Base-by-base conservation (phyloP, 2,329 filamentous ascomycete species). In the Juglanconis juglandina region DNA sequence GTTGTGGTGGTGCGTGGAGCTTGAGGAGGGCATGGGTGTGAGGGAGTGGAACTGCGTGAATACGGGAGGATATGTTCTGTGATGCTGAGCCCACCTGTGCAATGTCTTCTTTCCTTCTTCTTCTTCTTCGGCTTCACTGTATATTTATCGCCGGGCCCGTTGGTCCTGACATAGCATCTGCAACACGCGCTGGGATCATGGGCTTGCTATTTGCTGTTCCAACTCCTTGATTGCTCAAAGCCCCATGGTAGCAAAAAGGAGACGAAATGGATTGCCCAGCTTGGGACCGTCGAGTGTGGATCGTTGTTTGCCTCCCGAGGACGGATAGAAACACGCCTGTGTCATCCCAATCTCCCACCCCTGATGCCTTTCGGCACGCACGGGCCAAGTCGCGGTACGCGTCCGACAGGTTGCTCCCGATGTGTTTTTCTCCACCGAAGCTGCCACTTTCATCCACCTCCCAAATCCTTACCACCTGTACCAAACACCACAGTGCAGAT, bases 1-100 rank as follows among this genome's bases (percentile, higher is more conserved):
- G 50, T 81, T 98, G 6, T 98, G 95, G 95, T 98, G 94, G 92
- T 96, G 93, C 68, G 90, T 99, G 11, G 92, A 97, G 75, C 80
- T 99, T 35, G 95, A 98, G 72, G 94, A 99, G 71, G 87, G 86
- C 7, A 86, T 85, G 65, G 91, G 89, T 0, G 83, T 96, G 52
- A 85, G 95, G 60, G 83, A 85, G 61, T 98, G 94, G 95, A 82
- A 80, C 35, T 87, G 83, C 66, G 81, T 92, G 34, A 87, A 84
- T 3, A 80, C 81, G 53, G 86, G 87, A 24, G 83, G 88, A 24
- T 91, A 90, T 74, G 83, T 90, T 51, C 75, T 87, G 64, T 86
- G 69, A 70, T 49, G 5, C n/a, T 34, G 24, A 24, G 24, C 24
- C 6, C 24, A 39, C 3, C 5, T 42, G 37, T 3, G 24, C 11